Conservation (phyloP, 2,329 filamentous ascomycete species). For the Neonectria coccinea region DNA sequence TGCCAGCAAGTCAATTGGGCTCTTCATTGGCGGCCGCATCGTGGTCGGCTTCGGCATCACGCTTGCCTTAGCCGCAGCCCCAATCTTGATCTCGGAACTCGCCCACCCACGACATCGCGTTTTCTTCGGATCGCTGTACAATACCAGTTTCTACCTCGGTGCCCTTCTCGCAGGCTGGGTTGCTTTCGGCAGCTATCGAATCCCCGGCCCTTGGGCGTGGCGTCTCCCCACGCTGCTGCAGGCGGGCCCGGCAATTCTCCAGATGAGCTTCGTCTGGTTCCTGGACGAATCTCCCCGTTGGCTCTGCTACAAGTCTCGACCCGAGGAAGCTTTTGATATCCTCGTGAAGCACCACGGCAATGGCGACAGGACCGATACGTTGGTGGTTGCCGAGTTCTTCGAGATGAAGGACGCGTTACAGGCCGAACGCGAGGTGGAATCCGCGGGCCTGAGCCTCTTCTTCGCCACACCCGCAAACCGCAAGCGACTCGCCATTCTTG, state of each 20-base stretch:
- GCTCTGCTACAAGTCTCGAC: slow-evolving; percentile 25
- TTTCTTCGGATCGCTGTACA: slow-evolving; percentile 25
- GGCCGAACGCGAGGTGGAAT: slow-evolving; percentile 28
- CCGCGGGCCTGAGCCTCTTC: slow-evolving; percentile 14
- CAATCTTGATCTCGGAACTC: slow-evolving; percentile 50
- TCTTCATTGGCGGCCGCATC: slow-evolving; percentile 65
- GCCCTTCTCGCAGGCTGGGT: slow-evolving; percentile 30
- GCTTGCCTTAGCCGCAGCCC: slow-evolving; percentile 62
- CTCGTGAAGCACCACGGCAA: slow-evolving; percentile 30
- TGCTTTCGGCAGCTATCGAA: slow-evolving; percentile 29
- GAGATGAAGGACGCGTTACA: slow-evolving; percentile 36
- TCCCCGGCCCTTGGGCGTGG: slow-evolving; percentile 31
- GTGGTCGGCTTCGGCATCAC: slow-evolving; percentile 65
- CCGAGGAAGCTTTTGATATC: slow-evolving; percentile 23
- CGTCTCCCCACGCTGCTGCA: slow-evolving; percentile 34
- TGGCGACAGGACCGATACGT: slow-evolving; percentile 61
- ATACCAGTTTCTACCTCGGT: slow-evolving; percentile 27
- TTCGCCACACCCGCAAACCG: slow-evolving; percentile 42
- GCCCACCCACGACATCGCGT: slow-evolving; percentile 32
- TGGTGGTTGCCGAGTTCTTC: slow-evolving; percentile 31
- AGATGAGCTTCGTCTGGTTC: slow-evolving; percentile 31
- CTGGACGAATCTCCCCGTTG: slow-evolving; percentile 33
- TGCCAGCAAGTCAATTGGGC: slow-evolving; percentile 46
- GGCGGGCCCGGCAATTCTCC: slow-evolving; percentile 25
- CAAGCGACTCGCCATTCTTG: slow-evolving; percentile 50